Base-by-base conservation (phyloP, 176 grass and related monocot species). In the Olyra latifolia region DNA sequence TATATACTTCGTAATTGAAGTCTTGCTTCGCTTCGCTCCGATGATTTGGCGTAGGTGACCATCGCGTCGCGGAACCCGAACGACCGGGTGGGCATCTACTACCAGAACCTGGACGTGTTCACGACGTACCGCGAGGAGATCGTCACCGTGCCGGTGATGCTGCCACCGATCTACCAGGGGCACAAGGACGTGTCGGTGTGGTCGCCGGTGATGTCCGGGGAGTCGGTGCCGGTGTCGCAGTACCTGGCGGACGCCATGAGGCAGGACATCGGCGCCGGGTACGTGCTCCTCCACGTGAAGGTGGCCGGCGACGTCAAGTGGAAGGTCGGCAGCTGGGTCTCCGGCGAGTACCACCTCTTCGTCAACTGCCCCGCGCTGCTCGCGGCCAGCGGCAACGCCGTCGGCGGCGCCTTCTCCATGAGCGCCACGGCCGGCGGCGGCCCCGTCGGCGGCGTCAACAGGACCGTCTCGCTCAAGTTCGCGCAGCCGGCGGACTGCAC, bases 31-130 rank as follows among this genome's bases (percentile, higher is more conserved):
- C 17, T 10, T 72, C 5, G 27, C 32, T 38, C 63, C 19, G 48
- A 71, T 19, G n/a, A n/a, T n/a, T 17, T 71, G 68, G 55, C 32
- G 25, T 79, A 94, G 83, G 89, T 87, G 42, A 94, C 94, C 27
- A 82, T 97, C 60, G 80, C 94, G 58, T 90, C 91, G 40, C 73
- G 91, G 77, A 97, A 97, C 87, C 94, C 94, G 35, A 97, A 97
- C 87, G 87, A 80, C 17, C 84, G 91, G 0, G 88, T 94, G 77
- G 89, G 94, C 20, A 77, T 97, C 24, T 94, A 94, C 88, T 97
- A 94, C 87, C 82, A 91, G 70, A 75, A 46, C 15, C 82, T 94
- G 76, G 70, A 89, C 85, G 87, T 72, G 57, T 89, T 83, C 73
- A 86, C 89, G 50, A 87, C 78, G 10, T 97, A 94, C 87, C 58